Base-by-base conservation (phyloP, 176 grass and related monocot species). In the Carex pumila region DNA sequence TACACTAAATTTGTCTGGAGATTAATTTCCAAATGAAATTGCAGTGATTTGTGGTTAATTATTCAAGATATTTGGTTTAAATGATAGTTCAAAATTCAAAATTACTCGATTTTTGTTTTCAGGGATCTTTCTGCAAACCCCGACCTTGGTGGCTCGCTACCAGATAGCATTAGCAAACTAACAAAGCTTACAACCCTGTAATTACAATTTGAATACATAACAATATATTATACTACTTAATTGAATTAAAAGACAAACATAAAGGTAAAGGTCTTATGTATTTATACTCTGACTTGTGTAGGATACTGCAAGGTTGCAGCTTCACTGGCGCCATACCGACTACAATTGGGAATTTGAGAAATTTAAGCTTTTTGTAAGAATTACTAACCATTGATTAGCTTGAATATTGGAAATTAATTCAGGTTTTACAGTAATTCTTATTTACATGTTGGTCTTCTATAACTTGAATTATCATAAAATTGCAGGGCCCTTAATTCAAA, bases 61-160 rank as follows among this genome's bases (percentile, higher is more conserved):
- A 55, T 52, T 81, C 5, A 69, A 29, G 64, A 53, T 66, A 72
- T 31, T n/a, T 79, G 53, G 50, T 6, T 50, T 13, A 61, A 72
- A 70, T 21, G 31, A 59, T 64, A 17, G 32, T 83, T 72, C 6
- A 36, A 39, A 41, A 63, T 79, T 78, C 47, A 86, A 19, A 61
- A 65, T 86, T 62, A 69, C 77, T 75, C 63, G 65, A 88, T 65
- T 71, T 86, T 66, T 58, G 25, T 81, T 71, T 90, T 68, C 92
- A 98, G 95, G 89, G 95, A 95, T 85, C 81, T 98, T 15, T 95
- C 95, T 39, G 93, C 83, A 67, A 98, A 98, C 32, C 5, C 4
- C 21, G 29, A 50, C 43, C 86, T 98, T 6, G 86, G 86, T 15
- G 95, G 95, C 65, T 69, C 71, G 63, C 89, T 98, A 59, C 55